Evolutionary conservation across 768 basidiomycete species (phyloP), one percentile per base, ranked within the genome.

Genomic region (Pholiota conissans): DNA sequence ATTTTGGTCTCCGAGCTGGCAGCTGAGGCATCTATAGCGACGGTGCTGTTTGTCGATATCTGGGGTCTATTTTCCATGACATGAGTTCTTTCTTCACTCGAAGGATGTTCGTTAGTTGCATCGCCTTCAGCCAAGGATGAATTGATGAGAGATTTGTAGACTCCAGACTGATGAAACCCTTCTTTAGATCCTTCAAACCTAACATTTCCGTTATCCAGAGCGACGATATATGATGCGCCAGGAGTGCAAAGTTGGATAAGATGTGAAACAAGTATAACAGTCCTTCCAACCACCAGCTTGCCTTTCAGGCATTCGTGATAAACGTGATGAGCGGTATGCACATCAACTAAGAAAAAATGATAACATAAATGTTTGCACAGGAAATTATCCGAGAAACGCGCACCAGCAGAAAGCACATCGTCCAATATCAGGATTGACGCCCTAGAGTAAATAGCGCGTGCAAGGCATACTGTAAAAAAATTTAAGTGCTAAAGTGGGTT

Each of bases 211-310:
- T 90, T 87, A 63, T 93, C 90, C 22, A 94, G 77, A 14, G 89
- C 86, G 34, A 96, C 90, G 61, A 98, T 79, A 70, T 93, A 95
- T 24, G 73, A 75, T 2, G 95, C 93, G 24, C 84, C 89, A 1
- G 91, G 84, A 2, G 85, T 80, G 65, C 92, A 93, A 5, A 98
- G 79, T 65, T 94, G 90, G 28, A 97, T 90, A 65, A 96, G 93
- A 66, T 99, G 96, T 2, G 95, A 97, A 49, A 98, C 96, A 13
- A 99, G 80, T 58, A 98, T 84, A 60, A 95, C 76, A 0, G 96
- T 98, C 39, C 95, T 83, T 26, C 85, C 86, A 47, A 75, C 73
- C 79, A 95, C 84, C 32, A 98, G 78, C n/a, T 88, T 84, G 16
- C 96, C 95, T 61, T 85, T 86, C 26, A 99, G 74, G 64, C 94